Base-by-base conservation (phyloP, 225 moss, liverwort and hornwort genomes). In the Sphagnum tenellum region DNA sequence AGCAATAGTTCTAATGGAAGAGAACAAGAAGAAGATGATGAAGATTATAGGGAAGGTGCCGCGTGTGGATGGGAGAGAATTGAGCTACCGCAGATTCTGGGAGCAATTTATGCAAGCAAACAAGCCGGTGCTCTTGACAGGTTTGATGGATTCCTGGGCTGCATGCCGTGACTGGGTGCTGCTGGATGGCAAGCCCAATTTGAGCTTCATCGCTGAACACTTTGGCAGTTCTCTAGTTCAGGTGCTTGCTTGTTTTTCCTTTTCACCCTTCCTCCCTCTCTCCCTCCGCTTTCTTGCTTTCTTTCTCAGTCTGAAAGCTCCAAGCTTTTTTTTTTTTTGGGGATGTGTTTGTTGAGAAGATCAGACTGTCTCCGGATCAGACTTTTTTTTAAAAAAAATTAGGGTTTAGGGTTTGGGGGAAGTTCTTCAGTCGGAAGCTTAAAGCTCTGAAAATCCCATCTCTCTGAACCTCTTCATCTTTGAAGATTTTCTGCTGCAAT, bases 121-220 rank as follows among this genome's bases (percentile, higher is more conserved):
- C 68, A 63, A 74, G 55, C 73, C 73, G 4, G 73, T 74, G 8
- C 49, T 74, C 5, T 62, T 74, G 9, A 74, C 68, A 4, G 73
- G 73, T 58, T 59, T 74, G 3, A 74, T 69, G 67, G 63, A 69
- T 44, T 68, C 67, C 5, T 74, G 73, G 73, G 56, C 63, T 13
- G 62, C 73, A 8, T 64, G 73, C 56, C 55, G 45, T 55, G 73
- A 74, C 29, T 74, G 73, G 73, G 73, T 74, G 47, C 46, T 64
- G 12, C 44, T 68, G 44, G 56, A 55, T 5, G 73, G 73, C 63
- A 46, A 53, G 45, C 73, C 73, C 49, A 67, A 74, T 50, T 63
- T 74, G 3, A 7, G 48, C 49, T 74, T 68, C 57, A 61, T 74
- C 50, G 55, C 56, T 3, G 46, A 61, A 44, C 67, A 74, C 12